These are phyloP conservation scores for Hypoxylon sp. DNA, from an alignment of 2,329 filamentous ascomycete species.

Conservation along the genomic window DNA sequence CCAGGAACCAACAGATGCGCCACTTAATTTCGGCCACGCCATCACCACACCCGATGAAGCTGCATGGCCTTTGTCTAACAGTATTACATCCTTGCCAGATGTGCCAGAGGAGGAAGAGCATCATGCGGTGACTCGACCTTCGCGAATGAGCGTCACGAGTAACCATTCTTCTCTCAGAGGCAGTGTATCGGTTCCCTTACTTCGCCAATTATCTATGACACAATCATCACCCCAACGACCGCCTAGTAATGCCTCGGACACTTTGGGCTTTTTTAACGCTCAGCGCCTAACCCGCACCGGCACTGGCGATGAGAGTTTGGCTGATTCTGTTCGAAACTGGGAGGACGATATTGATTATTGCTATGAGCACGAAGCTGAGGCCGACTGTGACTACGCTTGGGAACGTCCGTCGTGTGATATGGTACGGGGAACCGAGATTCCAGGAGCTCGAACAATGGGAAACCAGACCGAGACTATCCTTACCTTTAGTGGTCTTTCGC, in stretches of 20 bases:
- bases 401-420: constrained; percentile 69
- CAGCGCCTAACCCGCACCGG: constrained; percentile 55
- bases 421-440: constrained; percentile 53
- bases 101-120: constrained; percentile 76
- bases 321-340: constrained; percentile 65
- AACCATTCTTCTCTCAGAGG: constrained; percentile 67
- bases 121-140: constrained; percentile 56
- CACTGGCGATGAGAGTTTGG: constrained; percentile 46
- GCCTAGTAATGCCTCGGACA: constrained; percentile 67
- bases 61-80: constrained; percentile 62
- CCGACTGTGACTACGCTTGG: constrained; percentile 77
- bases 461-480: constrained; percentile 33
- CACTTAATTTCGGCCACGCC: constrained; percentile 56
- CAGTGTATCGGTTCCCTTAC: constrained; percentile 69
- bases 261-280: constrained; percentile 61
- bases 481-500: constrained; percentile 31
- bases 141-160: constrained; percentile 63
- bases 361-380: constrained; percentile 77
- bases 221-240: constrained; percentile 55
- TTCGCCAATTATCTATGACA: constrained; percentile 61
- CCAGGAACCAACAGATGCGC: constrained; percentile 21
- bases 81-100: constrained; percentile 64
- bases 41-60: constrained; percentile 61
- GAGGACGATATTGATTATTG: constrained; percentile 80
- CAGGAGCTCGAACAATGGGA: constrained; percentile 24